Base-by-base conservation (phyloP, 306 rosid species). In the Trifolium subterraneum region DNA sequence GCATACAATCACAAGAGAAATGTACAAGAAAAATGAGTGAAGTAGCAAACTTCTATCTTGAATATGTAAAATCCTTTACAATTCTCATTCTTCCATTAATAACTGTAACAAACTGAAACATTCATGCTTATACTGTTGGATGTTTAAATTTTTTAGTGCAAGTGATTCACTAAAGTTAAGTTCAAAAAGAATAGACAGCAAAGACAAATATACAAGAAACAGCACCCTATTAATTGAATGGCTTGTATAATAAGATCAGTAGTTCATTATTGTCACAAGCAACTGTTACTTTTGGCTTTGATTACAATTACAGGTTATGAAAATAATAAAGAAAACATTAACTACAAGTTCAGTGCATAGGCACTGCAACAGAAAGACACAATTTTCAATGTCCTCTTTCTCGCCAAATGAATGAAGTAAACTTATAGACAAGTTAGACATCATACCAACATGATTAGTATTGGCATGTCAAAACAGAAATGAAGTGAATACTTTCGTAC, bases 161-260 rank as follows among this genome's bases (percentile, higher is more conserved):
- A 69, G 74, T 45, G 62, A 55, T 55, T 55, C 62, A 55, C 15
- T 55, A 44, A 70, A 36, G 63, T 23, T 45, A 79, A 66, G 35
- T 5, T 55, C 10, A 56, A 64, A 63, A 45, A 71, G 33, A 60
- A 41, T 50, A 62, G 56, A 64, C 41, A 41, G 14, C n/a, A 50
- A 56, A 48, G n/a, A 25, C 39, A 71, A 64, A 55, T 44, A 64
- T 42, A 35, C 7, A 50, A 6, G 31, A 64, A 71, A 79, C 39
- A 13, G 12, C 39, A 44, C 20, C 41, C 31, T 38, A 41, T 54
- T 42, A 72, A 33, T 73, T 22, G 38, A 45, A 56, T 58, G 38
- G 6, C 10, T 14, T 16, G 45, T 11, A 23, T 36, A 45, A 42
- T 8, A n/a, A n/a, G n/a, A 36, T 27, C 19, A 33, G 8, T 9